These are phyloP conservation scores for Gastrolobium bilobum DNA, from an alignment of 306 rosid genomes.

Conservation along the genomic window DNA sequence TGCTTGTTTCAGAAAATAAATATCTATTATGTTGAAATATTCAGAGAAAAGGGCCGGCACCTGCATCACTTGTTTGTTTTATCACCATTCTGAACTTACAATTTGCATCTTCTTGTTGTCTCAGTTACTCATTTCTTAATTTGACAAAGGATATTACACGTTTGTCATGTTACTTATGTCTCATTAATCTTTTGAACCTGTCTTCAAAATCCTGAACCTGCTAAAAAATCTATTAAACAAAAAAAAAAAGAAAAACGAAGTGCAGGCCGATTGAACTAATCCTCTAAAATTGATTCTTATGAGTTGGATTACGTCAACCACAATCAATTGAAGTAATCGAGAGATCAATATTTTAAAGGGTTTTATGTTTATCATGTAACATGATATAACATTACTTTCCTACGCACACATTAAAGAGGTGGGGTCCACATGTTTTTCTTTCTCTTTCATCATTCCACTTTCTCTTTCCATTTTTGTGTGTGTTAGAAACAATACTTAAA, in stretches of 20 bases:
- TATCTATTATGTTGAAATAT: background rate
- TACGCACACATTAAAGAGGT: no score
- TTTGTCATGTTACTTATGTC: conserved; percentile 39
- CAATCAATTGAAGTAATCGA: background rate
- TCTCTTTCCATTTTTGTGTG: no score
- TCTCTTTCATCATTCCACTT: no score
- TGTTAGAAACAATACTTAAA: no score
- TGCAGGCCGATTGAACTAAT: conserved; percentile 47
- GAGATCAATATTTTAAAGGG: background rate
- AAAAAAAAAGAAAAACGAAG: background rate
- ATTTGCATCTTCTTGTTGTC: conserved; percentile 18
- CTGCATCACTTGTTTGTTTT: conserved; percentile 1
- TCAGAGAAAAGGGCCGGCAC: conserved; percentile 46
- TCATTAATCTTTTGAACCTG: background rate
- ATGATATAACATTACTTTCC: no score
- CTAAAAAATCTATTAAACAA: background rate
- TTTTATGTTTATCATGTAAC: no score
- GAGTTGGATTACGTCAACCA: conserved; percentile 19
- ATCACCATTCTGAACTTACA: background rate
- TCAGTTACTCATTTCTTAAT: background rate
- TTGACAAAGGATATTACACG: background rate
- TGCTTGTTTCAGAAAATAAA: background rate
- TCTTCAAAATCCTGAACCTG: background rate
- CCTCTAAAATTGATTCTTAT: background rate
- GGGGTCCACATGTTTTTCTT: no score